Evolutionary conservation across 441 rosid genomes (phyloP).

Genomic region (Viola pubescens): DNA sequence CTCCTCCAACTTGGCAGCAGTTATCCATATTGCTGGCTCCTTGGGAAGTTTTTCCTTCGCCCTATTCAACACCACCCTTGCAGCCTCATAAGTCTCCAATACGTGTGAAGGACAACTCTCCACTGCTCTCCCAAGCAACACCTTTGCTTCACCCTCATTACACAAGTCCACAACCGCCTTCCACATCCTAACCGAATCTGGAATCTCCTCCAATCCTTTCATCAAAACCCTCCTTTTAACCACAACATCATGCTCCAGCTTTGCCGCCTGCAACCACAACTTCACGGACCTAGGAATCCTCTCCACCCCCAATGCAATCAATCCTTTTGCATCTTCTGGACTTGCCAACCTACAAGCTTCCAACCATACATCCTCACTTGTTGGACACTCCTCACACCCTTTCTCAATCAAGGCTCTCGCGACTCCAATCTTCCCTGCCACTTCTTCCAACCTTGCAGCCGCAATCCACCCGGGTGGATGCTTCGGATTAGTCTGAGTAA

Average conservation of each 20-base stretch:
- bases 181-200: conserved; percentile 92
- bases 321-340: conserved; percentile 88
- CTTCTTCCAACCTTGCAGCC: conserved; percentile 91
- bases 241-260: conserved; percentile 71
- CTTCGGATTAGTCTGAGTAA: conserved; percentile 77
- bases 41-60: conserved; percentile 74
- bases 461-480: conserved; percentile 97
- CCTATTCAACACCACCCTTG: conserved; percentile 74
- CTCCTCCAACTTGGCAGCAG: conserved; percentile 92
- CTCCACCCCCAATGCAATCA: conserved; percentile 77
- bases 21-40: conserved; percentile 95
- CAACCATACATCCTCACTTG: conserved; percentile 86
- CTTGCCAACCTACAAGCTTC: conserved; percentile 86
- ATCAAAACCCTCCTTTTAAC: conserved; percentile 83
- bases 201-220: conserved; percentile 78
- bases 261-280: conserved; percentile 90
- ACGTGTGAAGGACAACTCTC: conserved; percentile 92
- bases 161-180: conserved; percentile 84
- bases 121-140: conserved; percentile 83
- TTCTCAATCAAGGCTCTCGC: conserved; percentile 74
- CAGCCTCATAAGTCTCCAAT: conserved; percentile 68
- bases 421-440: conserved; percentile 81
- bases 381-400: conserved; percentile 94
- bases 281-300: conserved; percentile 85
- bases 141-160: conserved; percentile 71